Conservation (phyloP, 2,329 filamentous ascomycete genomes). For the Dryadomyces quercus-mongolicae region DNA sequence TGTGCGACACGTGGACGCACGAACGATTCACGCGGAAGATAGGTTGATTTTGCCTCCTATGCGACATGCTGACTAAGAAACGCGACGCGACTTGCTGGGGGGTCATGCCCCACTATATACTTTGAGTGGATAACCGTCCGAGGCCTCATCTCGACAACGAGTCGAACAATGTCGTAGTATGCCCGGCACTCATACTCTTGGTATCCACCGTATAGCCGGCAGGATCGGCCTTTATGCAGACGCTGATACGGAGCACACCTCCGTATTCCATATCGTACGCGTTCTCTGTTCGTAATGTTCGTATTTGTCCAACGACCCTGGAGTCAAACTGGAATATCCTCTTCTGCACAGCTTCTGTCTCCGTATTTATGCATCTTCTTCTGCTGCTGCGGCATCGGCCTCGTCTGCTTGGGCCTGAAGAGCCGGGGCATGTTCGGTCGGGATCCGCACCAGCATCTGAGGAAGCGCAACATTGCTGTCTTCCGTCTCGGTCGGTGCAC, state of each 20-base stretch:
- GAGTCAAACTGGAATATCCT: no score
- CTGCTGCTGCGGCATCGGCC: slow-evolving; percentile 31
- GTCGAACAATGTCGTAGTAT: no score
- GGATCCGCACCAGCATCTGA: slow-evolving; percentile 74
- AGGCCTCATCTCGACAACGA: no score
- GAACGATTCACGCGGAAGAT: background rate
- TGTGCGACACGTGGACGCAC: background rate
- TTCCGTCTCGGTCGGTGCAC: slow-evolving; percentile 34
- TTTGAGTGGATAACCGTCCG: background rate
- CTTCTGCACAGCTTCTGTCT: background rate
- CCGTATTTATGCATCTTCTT: background rate
- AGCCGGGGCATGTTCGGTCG: slow-evolving; percentile 62
- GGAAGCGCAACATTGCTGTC: slow-evolving; percentile 43
- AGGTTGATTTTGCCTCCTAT: background rate
- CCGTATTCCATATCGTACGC: no score
- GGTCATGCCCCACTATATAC: background rate
- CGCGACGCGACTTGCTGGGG: slow-evolving; percentile 2
- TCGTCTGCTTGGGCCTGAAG: slow-evolving; percentile 49
- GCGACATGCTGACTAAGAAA: slow-evolving; percentile 3
- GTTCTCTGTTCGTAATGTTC: no score
- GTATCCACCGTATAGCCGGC: no score
- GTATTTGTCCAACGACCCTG: no score
- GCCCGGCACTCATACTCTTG: no score
- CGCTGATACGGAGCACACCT: no score
- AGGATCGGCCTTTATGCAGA: no score